Percentiles rank a stretch among this genome's conserved stretches.
Evolutionary conservation across 176 grass and related monocot genomes (phyloP).

Genomic region (Ampelocalamus luodianensis): DNA sequence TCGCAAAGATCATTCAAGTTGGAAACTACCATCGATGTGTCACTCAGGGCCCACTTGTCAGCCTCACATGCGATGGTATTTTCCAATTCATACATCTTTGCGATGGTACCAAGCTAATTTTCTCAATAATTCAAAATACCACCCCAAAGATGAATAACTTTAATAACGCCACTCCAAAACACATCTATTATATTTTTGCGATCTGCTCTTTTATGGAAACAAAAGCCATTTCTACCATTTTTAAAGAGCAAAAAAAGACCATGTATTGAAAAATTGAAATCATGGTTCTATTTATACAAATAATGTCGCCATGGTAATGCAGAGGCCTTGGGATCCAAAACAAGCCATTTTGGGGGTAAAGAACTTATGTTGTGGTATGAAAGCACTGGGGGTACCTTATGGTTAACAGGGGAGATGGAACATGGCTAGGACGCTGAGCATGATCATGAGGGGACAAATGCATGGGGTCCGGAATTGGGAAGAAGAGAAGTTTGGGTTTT

Average conservation of each 20-base stretch:
- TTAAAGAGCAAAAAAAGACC: neutral
- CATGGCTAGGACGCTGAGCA: neutral
- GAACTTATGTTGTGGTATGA: neutral
- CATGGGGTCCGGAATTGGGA: neutral
- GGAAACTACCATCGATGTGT: too few species aligned
- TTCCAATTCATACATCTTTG: too few species aligned
- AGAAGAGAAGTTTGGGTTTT: neutral
- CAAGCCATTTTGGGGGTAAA: neutral
- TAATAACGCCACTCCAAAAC: neutral
- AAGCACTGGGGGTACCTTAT: neutral
- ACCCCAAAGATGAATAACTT: neutral
- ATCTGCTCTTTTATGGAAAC: neutral
- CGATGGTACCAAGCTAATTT: too few species aligned
- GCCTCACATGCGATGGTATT: too few species aligned
- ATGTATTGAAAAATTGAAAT: neutral
- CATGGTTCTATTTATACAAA: slow-evolving; percentile 4
- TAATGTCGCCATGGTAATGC: neutral
- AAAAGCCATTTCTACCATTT: slow-evolving; percentile 4
- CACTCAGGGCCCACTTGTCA: too few species aligned
- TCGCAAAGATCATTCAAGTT: too few species aligned
- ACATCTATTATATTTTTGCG: neutral
- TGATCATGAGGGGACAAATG: neutral
- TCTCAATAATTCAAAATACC: neutral
- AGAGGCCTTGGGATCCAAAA: neutral
- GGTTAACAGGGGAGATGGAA: neutral